Evolutionary conservation across 73 alveolate genomes (phyloP).

Genomic region (Tetrahymena malaccensis): DNA sequence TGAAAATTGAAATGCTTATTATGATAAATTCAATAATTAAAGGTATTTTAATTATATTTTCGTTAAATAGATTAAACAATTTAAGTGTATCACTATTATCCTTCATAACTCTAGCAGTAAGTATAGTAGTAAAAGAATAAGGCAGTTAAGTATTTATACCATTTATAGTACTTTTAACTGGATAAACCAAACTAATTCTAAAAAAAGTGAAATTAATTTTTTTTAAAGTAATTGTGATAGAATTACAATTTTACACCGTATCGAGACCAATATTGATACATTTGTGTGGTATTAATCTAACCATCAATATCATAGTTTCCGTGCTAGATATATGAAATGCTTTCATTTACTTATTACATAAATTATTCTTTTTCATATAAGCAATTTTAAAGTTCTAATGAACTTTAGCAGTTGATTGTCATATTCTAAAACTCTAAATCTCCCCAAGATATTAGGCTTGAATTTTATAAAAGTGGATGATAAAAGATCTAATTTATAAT

Average conservation of each 20-base stretch:
- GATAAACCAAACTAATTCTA: neutral
- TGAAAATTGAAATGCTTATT: neutral
- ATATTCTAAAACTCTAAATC: neutral
- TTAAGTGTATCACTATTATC: neutral
- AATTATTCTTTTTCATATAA: neutral
- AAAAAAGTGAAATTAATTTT: neutral
- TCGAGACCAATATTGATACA: neutral
- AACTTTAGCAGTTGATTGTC: neutral
- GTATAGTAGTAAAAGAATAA: neutral
- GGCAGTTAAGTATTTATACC: neutral
- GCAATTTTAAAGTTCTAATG: neutral
- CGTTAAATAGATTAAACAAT: neutral
- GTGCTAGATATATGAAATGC: neutral
- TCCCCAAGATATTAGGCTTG: neutral
- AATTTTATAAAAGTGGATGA: neutral
- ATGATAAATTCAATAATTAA: neutral
- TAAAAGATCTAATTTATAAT: neutral
- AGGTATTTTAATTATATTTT: neutral
- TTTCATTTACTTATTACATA: neutral
- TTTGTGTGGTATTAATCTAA: neutral
- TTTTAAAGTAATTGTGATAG: neutral
- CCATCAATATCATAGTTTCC: neutral
- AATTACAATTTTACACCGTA: neutral
- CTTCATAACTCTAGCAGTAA: neutral
- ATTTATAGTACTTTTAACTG: neutral